Conservation (phyloP, 176 grass and related monocot species). For the Chrysopogon serrulatus region DNA sequence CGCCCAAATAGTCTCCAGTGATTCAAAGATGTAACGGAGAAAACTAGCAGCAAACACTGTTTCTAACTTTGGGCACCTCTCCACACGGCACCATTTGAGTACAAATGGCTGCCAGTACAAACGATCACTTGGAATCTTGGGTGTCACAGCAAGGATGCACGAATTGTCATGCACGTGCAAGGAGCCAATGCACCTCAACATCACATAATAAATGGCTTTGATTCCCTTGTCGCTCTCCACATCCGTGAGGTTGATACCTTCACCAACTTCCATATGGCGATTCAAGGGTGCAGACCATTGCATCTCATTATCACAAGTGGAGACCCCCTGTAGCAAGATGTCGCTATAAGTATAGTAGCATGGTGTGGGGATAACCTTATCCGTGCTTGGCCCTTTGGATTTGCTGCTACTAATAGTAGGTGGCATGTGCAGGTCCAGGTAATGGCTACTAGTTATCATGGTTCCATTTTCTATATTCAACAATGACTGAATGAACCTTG, state of each 20-base stretch:
- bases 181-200: rapidly evolving
- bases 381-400: too few species aligned
- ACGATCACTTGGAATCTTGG: rapidly evolving
- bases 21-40: rapidly evolving
- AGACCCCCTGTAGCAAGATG: not conserved
- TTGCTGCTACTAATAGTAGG: not conserved
- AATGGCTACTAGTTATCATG: not conserved
- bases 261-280: not conserved
- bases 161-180: not conserved
- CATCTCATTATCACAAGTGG: not conserved
- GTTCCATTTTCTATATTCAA: not conserved
- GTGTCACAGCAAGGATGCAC: not conserved
- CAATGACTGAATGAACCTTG: not conserved
- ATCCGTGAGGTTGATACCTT: not conserved
- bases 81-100: not conserved
- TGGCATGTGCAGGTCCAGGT: not conserved
- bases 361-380: not conserved
- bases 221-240: not conserved
- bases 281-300: not conserved
- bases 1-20: not conserved
- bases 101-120: rapidly evolving
- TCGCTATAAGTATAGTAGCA: not conserved
- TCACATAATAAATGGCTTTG: not conserved
- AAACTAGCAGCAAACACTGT: not conserved
- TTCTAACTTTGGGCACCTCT: not conserved